Evolutionary conservation across 805 yeast genomes (phyloP).

Genomic region (Starmerella floricola): DNA sequence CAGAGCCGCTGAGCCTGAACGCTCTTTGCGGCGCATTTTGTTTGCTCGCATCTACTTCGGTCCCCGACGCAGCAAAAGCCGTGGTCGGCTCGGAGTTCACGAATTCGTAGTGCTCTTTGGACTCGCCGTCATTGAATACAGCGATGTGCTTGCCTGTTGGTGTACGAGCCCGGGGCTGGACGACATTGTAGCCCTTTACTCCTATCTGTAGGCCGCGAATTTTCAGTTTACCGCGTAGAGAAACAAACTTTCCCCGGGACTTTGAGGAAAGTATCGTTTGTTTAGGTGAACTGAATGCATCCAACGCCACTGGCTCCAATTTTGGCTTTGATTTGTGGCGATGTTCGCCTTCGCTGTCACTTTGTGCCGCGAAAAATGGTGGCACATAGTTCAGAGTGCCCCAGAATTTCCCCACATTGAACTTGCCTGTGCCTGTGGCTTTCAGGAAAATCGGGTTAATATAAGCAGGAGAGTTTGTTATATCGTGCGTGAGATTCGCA

Average conservation of each 20-base stretch:
- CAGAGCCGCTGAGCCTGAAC: constrained; percentile 4
- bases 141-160: constrained; percentile 20
- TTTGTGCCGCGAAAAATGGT: neutral
- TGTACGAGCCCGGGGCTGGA: constrained; percentile 3
- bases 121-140: neutral
- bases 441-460: constrained; percentile 19
- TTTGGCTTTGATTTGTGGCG: constrained; percentile 13
- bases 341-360: too few relatives aligned
- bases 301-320: constrained; percentile 9
- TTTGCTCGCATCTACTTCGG: constrained; percentile 2
- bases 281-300: constrained; percentile 1
- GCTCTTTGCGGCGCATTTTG: neutral
- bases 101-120: constrained; percentile 40
- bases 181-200: constrained; percentile 51
- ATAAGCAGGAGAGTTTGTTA: constrained; percentile 16
- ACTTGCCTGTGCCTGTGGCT: neutral
- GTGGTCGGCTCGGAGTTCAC: constrained; percentile 26
- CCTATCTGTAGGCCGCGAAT: constrained; percentile 39
- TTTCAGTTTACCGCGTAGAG: constrained; percentile 9
- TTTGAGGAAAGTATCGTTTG: constrained; percentile 8
- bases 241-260: constrained; percentile 9
- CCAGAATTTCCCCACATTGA: constrained; percentile 20
- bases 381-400: constrained; percentile 9
- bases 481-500: constrained; percentile 21
- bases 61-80: constrained; percentile 11